phyloP scores from a whole-genome alignment of 768 basidiomycete genomes.

The Mycena olivaceomarginata region DNA sequence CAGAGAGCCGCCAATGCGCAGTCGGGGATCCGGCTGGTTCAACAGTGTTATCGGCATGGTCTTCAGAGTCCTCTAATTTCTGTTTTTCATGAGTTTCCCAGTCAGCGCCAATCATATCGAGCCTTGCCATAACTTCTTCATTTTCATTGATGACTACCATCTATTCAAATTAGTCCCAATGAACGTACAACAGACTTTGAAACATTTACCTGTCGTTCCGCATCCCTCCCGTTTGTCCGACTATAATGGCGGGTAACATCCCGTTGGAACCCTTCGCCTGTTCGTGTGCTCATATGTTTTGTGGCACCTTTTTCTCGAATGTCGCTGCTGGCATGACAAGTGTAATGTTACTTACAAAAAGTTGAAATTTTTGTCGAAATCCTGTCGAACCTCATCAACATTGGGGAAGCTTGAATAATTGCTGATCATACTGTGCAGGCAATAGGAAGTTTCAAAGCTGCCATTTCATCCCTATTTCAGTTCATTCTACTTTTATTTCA shows the following conservation, averaged over 20 bases:
- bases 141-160: slow-evolving; percentile 23
- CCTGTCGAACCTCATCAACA: too few relatives aligned
- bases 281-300: slow-evolving; percentile 16
- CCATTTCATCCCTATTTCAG: too few relatives aligned
- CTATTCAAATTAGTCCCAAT: background rate
- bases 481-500: too few relatives aligned
- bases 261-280: slow-evolving; percentile 31
- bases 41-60: too few relatives aligned
- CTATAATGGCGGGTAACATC: slow-evolving; percentile 10
- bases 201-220: slow-evolving; percentile 12
- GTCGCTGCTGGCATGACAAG: background rate
- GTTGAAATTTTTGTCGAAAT: too few relatives aligned
- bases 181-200: background rate
- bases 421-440: too few relatives aligned
- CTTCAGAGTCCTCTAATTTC: background rate
- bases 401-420: too few relatives aligned
- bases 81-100: background rate
- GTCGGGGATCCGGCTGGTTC: too few relatives aligned
- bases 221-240: slow-evolving; percentile 25
- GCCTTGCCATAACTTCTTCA: slow-evolving; percentile 29
- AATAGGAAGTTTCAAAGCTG: too few relatives aligned
- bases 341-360: slow-evolving; percentile 31
- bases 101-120: slow-evolving; percentile 17
- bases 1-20: too few relatives aligned
- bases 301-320: background rate